Evolutionary conservation across 2,329 filamentous ascomycete genomes (phyloP), one percentile per base, ranked within the genome.

Genomic region (Zymoseptoria tritici): DNA sequence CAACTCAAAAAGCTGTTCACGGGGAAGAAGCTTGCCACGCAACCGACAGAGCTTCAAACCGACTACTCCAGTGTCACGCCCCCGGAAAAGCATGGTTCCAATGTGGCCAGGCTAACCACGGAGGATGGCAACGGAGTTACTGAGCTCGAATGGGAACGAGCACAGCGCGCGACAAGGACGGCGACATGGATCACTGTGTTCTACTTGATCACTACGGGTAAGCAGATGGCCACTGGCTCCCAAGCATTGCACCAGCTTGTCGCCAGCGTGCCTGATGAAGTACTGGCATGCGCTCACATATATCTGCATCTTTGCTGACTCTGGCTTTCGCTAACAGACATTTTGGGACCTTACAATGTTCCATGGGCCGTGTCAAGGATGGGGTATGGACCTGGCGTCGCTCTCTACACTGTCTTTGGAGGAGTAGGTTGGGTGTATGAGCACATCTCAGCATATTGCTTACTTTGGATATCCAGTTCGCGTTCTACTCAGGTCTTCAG

Each of bases 171-270:
- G 29, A 60, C 70, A 22, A 66, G 74, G 11, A 75, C 73, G 21
- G 74, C 74, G 7, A 72, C 70, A 1, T 74, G 71, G 69, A 68
- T 70, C 54, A 67, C 71, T 9, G 61, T 74, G 53, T 80, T 80
- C 67, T 81, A 76, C 64, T 66, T 79, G 46, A 77, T 78, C 58
- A 78, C 76, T 16, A 79, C 76, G 2, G 36, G 16, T 46, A 46
- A n/a, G 5, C 36, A n/a, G 26, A 29, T 29, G 26, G 26, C 6
- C 26, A 9, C 9, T n/a, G n/a, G n/a, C 4, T 9, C 26, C 3
- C 26, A 8, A 29, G 26, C 26, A 29, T 29, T 29, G 26, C n/a
- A n/a, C n/a, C n/a, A n/a, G n/a, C n/a, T n/a, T n/a, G n/a, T n/a
- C n/a, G n/a, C n/a, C n/a, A n/a, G n/a, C n/a, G n/a, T n/a, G n/a